Evolutionary conservation across 1,284 basidiomycete genomes (phyloP), one percentile per base, ranked within the genome.

Genomic region (Termitomyces sp.): DNA sequence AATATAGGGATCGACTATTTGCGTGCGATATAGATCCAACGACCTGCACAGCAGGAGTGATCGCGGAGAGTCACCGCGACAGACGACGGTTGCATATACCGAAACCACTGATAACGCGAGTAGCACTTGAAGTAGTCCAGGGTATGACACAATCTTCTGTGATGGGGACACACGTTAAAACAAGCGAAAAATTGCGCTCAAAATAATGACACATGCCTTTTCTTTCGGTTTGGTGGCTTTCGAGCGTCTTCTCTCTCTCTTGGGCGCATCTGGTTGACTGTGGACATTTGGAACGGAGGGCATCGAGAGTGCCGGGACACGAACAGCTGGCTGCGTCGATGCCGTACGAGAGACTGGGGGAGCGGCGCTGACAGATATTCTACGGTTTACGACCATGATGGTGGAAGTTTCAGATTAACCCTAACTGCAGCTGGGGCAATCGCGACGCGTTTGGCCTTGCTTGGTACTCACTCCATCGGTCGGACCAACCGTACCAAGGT

Each of bases 1-100:
- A 45, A 60, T 15, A 45, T 60, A 62, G 1, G 55, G 55, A 10
- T 62, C 55, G 0, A 60, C 19, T 28, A 60, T 34, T 33, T 58
- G 45, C 8, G 54, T 50, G 30, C 52, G 53, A 53, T 59, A 60
- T 17, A 31, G 2, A 43, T 57, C 54, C 13, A 60, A 45, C 2
- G 53, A 42, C 34, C 26, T 36, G 43, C 56, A 61, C 4, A 60
- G n/a, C 2, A 54, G 38, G 17, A 51, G 48, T 33, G 48, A 44
- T 42, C 28, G 50, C 9, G 48, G 15, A 21, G 19, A 45, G 40
- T 50, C 46, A 1, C 38, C 34, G 34, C 33, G 53, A 40, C 60
- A 61, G 2, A 53, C 17, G n/a, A 38, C 17, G 10, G 26, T 8
- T 34, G 50, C 13, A 28, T 61, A 61, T n/a, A 51, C 31, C n/a